Evolutionary conservation across 1,284 basidiomycete species (phyloP).

Genomic region (Tetrapyrgos nigripes): DNA sequence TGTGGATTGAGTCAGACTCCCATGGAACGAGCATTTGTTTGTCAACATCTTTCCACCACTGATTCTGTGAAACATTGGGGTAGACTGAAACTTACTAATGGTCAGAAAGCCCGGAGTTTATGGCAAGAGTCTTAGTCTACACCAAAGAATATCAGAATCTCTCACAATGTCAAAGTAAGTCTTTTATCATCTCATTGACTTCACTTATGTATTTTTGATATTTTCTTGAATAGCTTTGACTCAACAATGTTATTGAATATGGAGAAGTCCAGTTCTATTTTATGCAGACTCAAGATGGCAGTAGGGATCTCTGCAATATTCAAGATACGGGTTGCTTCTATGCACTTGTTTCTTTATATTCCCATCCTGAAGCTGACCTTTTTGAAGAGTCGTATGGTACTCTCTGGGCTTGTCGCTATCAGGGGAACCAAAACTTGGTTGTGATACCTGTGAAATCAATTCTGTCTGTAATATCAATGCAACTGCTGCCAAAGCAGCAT

Average conservation of each 20-base stretch:
- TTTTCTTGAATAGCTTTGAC: background rate
- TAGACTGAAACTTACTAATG: constrained; percentile 32
- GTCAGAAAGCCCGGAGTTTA: constrained; percentile 29
- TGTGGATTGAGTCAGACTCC: background rate
- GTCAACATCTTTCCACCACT: constrained; percentile 2
- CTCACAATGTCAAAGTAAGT: too few species aligned
- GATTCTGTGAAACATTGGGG: constrained; percentile 28
- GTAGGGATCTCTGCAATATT: background rate
- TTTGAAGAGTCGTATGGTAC: constrained; percentile 23
- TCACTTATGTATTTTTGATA: background rate
- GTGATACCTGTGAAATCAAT: constrained; percentile 26
- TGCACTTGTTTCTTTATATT: constrained; percentile 27
- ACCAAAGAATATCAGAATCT: constrained; percentile 25
- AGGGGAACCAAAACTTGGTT: constrained; percentile 12
- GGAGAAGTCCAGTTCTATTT: too few species aligned
- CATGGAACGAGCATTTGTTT: constrained; percentile 3
- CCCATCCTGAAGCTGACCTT: constrained; percentile 19
- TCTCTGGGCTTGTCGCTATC: constrained; percentile 26
- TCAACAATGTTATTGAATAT: too few species aligned
- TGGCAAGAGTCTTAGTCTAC: constrained; percentile 34
- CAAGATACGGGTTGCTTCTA: background rate
- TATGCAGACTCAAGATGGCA: background rate
- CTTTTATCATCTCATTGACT: constrained; percentile 34
- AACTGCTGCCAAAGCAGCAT: constrained; percentile 15
- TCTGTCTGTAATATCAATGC: constrained; percentile 34